A percentile compares a stretch with the other conserved stretches of the same genome.
Evolutionary conservation across 257 asterid species (phyloP).

Genomic region (Plantago major): DNA sequence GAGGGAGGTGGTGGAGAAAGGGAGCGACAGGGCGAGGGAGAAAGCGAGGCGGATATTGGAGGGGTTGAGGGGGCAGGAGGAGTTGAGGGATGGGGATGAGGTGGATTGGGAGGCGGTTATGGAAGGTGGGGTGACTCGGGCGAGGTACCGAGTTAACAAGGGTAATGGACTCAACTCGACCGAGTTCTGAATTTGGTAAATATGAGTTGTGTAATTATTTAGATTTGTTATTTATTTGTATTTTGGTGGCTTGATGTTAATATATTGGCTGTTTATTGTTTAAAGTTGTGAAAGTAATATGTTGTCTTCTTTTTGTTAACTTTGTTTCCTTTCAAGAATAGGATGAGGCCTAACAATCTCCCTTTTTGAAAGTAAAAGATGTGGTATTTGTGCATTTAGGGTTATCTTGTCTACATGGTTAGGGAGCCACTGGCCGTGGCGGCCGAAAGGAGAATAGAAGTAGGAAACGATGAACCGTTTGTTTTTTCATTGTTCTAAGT

Average conservation of each 20-base stretch:
- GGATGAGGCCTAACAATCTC: too few relatives aligned
- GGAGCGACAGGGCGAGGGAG: constrained; percentile 65
- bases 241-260: constrained; percentile 6
- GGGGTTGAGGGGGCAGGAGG: constrained; percentile 43
- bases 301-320: not conserved
- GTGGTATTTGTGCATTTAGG: too few relatives aligned
- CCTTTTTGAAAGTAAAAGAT: too few relatives aligned
- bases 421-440: too few relatives aligned
- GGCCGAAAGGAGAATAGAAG: too few relatives aligned
- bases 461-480: too few relatives aligned
- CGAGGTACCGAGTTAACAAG: constrained; percentile 37
- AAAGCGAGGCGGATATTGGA: constrained; percentile 56
- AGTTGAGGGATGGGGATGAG: constrained; percentile 46
- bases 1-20: constrained; percentile 45
- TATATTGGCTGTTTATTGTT: not conserved
- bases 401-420: too few relatives aligned
- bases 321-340: too few relatives aligned
- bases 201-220: not conserved
- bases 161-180: constrained; percentile 31
- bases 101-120: constrained; percentile 79
- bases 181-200: constrained; percentile 26
- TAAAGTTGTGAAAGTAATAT: not conserved
- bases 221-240: not conserved
- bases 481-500: too few relatives aligned
- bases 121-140: constrained; percentile 56